Conservation (phyloP, 352 stramenopile genomes). For the Blastocystis sp. region DNA sequence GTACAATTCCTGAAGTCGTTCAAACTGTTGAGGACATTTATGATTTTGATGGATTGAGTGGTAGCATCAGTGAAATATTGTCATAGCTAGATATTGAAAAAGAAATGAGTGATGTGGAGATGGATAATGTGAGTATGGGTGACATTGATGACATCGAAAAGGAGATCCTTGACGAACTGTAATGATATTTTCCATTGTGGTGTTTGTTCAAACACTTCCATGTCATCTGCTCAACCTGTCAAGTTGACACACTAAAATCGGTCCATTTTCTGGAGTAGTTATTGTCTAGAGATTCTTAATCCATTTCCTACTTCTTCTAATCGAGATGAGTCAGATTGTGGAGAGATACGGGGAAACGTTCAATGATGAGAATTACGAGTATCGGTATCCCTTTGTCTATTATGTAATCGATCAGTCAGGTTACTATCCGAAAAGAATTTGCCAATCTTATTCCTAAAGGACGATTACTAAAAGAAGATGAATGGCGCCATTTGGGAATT, state of each 20-base stretch:
- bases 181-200: background rate
- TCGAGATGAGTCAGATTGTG: background rate
- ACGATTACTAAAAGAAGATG: background rate
- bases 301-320: background rate
- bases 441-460: conserved; percentile 5
- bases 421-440: conserved; percentile 16
- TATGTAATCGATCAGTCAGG: background rate
- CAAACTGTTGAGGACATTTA: conserved; percentile 53
- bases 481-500: background rate
- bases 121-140: conserved; percentile 1
- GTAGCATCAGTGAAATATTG: background rate
- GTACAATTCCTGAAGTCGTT: conserved; percentile 23
- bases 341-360: conserved; percentile 25
- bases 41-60: conserved; percentile 40
- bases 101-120: conserved; percentile 29
- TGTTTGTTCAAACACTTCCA: background rate
- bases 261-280: background rate
- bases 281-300: background rate
- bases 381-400: background rate
- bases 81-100: conserved; percentile 55
- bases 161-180: conserved; percentile 37
- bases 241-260: background rate
- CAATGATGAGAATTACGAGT: conserved; percentile 16
- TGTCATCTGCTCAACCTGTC: background rate
- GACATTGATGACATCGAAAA: conserved; percentile 48